Base-by-base conservation (phyloP, 331 rosid genomes). In the Malus hybrid region DNA sequence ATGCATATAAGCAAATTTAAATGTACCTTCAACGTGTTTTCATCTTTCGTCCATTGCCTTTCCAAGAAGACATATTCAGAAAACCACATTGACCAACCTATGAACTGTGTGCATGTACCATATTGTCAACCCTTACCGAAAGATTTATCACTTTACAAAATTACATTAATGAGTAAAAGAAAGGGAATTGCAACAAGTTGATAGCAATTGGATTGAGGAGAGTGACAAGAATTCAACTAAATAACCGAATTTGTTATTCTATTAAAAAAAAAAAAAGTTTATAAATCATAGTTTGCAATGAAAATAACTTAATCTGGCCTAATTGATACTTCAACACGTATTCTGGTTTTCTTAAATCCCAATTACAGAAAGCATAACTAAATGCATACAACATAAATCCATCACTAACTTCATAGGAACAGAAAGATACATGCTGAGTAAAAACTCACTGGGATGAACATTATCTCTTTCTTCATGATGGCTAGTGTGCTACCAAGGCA, bases 31-130 rank as follows among this genome's bases (percentile, higher is more conserved):
- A 93, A 76, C 33, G 84, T 76, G 36, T 42, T 12, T 83, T 89
- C 91, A 85, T 93, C 98, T 70, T 83, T 91, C 5, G 70, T 78
- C 98, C 98, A 93, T 63, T 80, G 78, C 85, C 98, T 91, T 80
- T 91, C 89, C 56, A 93, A 71, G 84, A 93, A 93, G 52, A 93
- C 66, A 82, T 85, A 93, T 24, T 86, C 97, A 75, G 90, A 79
- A 80, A 91, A 91, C 97, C 96, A 91, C 98, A 93, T 91, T 63
- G 98, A 93, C 98, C 98, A 93, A 78, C 98, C 98, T 72, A 93
- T 73, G 74, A 93, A 79, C 97, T 93, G 91, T 82, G 61, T 53
- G 44, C 5, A 48, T 57, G 19, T 29, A 33, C 14, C 44, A 58
- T 8, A 7, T 69, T 26, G 6, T 63, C 26, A 13, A 63, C 36